A percentile compares a stretch with the other conserved stretches of the same genome.
Conservation (phyloP, 1,139 yeast genomes). For the Taphrina wiesneri region DNA sequence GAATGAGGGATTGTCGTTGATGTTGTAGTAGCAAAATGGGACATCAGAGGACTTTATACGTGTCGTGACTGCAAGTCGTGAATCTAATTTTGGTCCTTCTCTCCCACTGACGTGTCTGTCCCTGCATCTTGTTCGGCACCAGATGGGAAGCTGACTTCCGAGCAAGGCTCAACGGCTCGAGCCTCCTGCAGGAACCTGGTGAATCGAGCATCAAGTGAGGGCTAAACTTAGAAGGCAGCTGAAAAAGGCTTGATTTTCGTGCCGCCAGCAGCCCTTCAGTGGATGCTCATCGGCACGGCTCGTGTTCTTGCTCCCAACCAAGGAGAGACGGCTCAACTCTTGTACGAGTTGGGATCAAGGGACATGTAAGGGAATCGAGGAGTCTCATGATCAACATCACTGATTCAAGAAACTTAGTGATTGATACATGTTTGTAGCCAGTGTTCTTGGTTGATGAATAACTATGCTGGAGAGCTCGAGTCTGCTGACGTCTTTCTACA, state of each 20-base stretch:
- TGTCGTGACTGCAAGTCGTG: not conserved
- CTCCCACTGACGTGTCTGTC: conserved; percentile 1
- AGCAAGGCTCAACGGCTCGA: not conserved
- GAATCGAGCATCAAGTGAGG: not conserved
- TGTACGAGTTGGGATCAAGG: not conserved
- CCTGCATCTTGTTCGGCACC: not conserved
- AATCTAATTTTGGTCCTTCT: conserved; percentile 2
- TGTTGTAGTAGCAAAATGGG: not conserved
- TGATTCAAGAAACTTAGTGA: too few relatives aligned
- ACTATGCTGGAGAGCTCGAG: not conserved
- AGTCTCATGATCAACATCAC: not conserved
- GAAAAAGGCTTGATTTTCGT: not conserved
- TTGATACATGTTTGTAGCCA: too few relatives aligned
- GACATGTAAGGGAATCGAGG: not conserved
- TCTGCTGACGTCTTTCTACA: not conserved
- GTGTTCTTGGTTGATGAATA: too few relatives aligned
- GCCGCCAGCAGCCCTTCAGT: not conserved
- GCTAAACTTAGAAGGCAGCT: not conserved
- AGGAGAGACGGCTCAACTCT: not conserved
- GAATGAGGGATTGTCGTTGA: not conserved
- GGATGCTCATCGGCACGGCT: not conserved
- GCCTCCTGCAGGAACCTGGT: not conserved
- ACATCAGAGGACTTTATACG: not conserved
- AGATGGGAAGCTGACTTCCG: not conserved
- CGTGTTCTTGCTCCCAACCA: not conserved